Evolutionary conservation across 2,329 filamentous ascomycete species (phyloP), one percentile per base, ranked within the genome.

Genomic region (Cryphonectria japonica): DNA sequence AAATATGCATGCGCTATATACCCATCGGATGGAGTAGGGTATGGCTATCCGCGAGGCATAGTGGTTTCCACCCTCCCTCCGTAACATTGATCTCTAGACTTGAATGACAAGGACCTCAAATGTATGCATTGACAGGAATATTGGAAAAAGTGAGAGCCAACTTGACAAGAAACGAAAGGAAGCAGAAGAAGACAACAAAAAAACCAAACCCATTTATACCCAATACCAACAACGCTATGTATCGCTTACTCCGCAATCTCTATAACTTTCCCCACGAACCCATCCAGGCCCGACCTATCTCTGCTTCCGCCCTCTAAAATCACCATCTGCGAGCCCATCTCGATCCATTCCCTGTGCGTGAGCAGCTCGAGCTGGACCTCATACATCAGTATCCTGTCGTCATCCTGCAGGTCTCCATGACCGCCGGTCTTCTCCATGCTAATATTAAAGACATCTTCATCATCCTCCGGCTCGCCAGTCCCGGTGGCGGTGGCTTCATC

Each of bases 281-380:
- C 92, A 72, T 94, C 92, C 26, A 95, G 79, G 0, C 91, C 91
- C 43, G 86, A 89, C 60, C 85, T 87, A 74, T 91, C 90, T 67
- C 88, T 88, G 60, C 89, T 89, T 22, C 91, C 90, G 3, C 92
- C 92, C 74, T 93, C 92, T 79, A 94, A 85, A 14, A 95, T 83
- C 63, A 95, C 83, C 37, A 94, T 88, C 72, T 87, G 88, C 54
- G 91, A 90, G 2, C 90, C 92, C 66, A 91, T 79, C 79, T 94
- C 90, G 67, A 94, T 87, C 87, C 91, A 95, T 78, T 95, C 92
- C 68, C 89, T 86, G 52, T 86, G 89, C 9, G 88, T 88, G 32
- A 93, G 83, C 65, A 95, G 86, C 75, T 93, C 91, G 71, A 95
- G 84, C 1, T 86, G 87, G 54, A 94, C 87, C 67, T 91, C 84